Evolutionary conservation across 768 basidiomycete species (phyloP).

Genomic region (Rhodotorula paludigena): DNA sequence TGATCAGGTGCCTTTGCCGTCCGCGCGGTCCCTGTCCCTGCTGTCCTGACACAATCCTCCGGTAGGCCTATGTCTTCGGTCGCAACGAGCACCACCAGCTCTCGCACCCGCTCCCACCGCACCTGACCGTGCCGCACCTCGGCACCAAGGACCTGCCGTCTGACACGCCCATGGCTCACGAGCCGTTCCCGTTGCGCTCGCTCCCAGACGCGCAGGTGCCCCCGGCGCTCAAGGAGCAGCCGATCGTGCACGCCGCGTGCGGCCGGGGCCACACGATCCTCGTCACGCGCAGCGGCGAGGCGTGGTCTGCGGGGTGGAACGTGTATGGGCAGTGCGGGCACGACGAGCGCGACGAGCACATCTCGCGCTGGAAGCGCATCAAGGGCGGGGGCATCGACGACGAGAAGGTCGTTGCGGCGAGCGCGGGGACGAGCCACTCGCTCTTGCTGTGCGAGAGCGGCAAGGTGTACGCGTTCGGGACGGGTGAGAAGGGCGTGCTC

Average conservation of each 20-base stretch:
- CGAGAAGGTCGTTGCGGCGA: conserved; percentile 65
- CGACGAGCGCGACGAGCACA: conserved; percentile 57
- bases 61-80: conserved; percentile 84
- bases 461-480: conserved; percentile 80
- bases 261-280: conserved; percentile 77
- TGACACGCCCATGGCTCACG: conserved; percentile 50
- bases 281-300: conserved; percentile 70
- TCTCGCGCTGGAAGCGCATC: conserved; percentile 62
- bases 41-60: conserved; percentile 43
- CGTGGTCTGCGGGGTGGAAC: conserved; percentile 82
- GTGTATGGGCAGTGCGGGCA: conserved; percentile 67
- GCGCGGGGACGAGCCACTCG: conserved; percentile 79
- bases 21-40: background rate
- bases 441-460: conserved; percentile 72
- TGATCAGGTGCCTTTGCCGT: conserved; percentile 38
- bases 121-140: conserved; percentile 11
- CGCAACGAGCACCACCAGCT: conserved; percentile 56
- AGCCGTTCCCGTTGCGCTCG: conserved; percentile 62
- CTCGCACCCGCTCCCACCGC: conserved; percentile 22
- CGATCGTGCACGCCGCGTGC: conserved; percentile 75
- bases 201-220: conserved; percentile 60
- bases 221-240: conserved; percentile 50
- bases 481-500: conserved; percentile 84
- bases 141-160: conserved; percentile 12
- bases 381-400: conserved; percentile 51